Conservation (phyloP, 148 eudicot genomes). For the Amaranthus cruentus region DNA sequence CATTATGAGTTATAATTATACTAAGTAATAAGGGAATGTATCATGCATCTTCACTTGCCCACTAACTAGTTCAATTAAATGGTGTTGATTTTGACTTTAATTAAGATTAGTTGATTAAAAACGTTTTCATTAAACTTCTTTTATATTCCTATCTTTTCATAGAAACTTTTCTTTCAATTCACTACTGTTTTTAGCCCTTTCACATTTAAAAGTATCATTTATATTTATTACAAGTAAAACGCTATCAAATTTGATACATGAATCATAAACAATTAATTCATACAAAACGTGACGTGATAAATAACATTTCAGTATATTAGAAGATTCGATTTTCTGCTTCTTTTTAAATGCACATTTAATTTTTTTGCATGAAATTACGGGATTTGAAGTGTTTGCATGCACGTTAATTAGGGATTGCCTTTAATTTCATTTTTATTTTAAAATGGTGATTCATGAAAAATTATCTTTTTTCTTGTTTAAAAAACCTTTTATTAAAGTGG, state of each 20-base stretch:
- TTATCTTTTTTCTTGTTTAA: background rate
- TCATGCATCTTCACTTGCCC: no score
- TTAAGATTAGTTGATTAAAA: background rate
- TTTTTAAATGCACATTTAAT: background rate
- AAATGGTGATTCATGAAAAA: no score
- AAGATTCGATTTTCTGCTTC: background rate
- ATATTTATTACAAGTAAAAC: conserved; percentile 7
- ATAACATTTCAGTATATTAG: conserved; percentile 2
- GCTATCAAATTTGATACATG: conserved; percentile 1
- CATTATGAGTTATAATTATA: no score
- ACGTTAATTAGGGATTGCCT: background rate
- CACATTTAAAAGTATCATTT: background rate
- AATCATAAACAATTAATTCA: background rate
- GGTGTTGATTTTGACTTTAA: background rate
- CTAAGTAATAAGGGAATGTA: no score
- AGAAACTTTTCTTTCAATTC: no score
- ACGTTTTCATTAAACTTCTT: background rate
- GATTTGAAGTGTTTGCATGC: background rate
- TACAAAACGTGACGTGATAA: conserved; percentile 15
- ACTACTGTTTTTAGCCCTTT: background rate
- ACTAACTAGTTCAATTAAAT: background rate
- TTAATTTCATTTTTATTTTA: background rate
- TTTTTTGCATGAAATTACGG: conserved; percentile 1
- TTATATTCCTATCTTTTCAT: background rate
- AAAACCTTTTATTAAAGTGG: no score